Evolutionary conservation across 768 basidiomycete species (phyloP).

Genomic region (Collybiopsis confluens): DNA sequence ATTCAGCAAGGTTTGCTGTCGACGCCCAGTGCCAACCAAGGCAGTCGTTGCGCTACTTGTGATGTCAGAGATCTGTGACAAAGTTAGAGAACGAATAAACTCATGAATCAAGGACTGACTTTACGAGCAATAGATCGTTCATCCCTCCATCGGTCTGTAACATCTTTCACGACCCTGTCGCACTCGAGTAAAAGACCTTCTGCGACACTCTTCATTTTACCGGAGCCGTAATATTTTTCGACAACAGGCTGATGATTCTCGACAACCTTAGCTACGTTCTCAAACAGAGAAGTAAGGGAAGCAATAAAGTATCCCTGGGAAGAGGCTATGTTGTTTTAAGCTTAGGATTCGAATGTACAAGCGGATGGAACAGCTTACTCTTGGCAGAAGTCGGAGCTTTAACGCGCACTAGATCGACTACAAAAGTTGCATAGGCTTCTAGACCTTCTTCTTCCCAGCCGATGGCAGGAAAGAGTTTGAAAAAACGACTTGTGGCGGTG

Average conservation of each 20-base stretch:
- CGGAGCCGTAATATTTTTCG: slow-evolving; percentile 93
- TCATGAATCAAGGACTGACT: slow-evolving; percentile 30
- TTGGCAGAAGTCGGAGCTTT: slow-evolving; percentile 77
- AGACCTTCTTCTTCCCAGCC: slow-evolving; percentile 92
- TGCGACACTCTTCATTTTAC: slow-evolving; percentile 82
- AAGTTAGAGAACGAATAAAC: slow-evolving; percentile 29
- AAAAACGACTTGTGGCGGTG: slow-evolving; percentile 85
- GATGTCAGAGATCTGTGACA: slow-evolving; percentile 31
- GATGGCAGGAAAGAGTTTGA: slow-evolving; percentile 95
- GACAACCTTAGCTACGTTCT: slow-evolving; percentile 92
- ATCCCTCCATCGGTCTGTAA: slow-evolving; percentile 87
- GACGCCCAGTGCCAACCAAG: slow-evolving; percentile 24
- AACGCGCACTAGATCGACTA: slow-evolving; percentile 82
- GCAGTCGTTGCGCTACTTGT: slow-evolving; percentile 35
- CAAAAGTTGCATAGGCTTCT: slow-evolving; percentile 88
- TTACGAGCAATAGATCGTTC: slow-evolving; percentile 81
- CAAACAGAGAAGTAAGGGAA: slow-evolving; percentile 86
- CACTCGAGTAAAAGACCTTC: slow-evolving; percentile 77
- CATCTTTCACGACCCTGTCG: slow-evolving; percentile 72
- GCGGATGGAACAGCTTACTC: slow-evolving; percentile 42
- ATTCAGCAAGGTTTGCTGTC: slow-evolving; percentile 21
- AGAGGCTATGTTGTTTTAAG: slow-evolving; percentile 54
- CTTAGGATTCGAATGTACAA: not conserved
- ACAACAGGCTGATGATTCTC: slow-evolving; percentile 98
- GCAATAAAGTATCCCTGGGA: slow-evolving; percentile 92